phyloP scores from a whole-genome alignment of 1,139 yeast species.

The Ogataea hybrid region DNA sequence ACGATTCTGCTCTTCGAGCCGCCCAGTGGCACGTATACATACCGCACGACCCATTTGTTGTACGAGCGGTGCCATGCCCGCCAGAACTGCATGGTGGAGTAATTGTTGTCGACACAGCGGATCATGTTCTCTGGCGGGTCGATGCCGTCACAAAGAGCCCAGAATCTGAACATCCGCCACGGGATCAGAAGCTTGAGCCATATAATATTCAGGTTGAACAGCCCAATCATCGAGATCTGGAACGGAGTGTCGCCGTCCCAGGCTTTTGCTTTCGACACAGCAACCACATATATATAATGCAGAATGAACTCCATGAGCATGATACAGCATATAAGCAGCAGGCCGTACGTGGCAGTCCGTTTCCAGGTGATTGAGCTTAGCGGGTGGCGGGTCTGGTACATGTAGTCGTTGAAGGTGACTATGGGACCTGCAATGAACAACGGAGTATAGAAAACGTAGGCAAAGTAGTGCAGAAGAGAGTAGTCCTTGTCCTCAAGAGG shows the following conservation, averaged over 20 bases:
- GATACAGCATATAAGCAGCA: constrained; percentile 69
- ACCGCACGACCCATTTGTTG: constrained; percentile 83
- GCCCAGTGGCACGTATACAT: constrained; percentile 84
- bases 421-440: constrained; percentile 94
- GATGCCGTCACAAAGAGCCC: constrained; percentile 88
- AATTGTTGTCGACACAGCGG: constrained; percentile 92
- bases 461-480: constrained; percentile 58
- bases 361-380: constrained; percentile 52
- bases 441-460: constrained; percentile 84
- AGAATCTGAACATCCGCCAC: constrained; percentile 91
- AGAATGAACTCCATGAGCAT: constrained; percentile 84
- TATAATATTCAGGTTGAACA: constrained; percentile 83
- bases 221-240: constrained; percentile 91
- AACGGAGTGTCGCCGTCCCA: constrained; percentile 91
- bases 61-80: constrained; percentile 97
- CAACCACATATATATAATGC: constrained; percentile 90
- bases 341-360: constrained; percentile 59
- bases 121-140: constrained; percentile 99
- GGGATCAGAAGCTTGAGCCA: constrained; percentile 94
- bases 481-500: constrained; percentile 65
- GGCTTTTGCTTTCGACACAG: constrained; percentile 83
- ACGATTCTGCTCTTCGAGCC: constrained; percentile 68
- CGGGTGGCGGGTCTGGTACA: constrained; percentile 60
- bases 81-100: constrained; percentile 93
- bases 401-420: constrained; percentile 85